These are phyloP conservation scores for Fusarium stilboides DNA, from an alignment of 2,329 filamentous ascomycete species.

Conservation along the genomic window DNA sequence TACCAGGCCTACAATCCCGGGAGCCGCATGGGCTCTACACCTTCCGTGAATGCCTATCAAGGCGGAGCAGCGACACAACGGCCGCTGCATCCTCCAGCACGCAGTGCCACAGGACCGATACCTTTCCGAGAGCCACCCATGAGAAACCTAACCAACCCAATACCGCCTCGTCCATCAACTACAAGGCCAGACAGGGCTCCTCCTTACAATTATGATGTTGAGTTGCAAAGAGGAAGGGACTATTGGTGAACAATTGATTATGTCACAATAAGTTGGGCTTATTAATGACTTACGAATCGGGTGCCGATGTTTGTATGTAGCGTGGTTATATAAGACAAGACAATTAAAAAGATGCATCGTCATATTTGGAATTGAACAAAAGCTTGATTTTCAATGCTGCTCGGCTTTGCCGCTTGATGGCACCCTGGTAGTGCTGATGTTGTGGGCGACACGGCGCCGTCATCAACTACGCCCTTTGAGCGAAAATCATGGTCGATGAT, in stretches of 20 bases:
- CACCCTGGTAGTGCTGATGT: slow-evolving; percentile 25
- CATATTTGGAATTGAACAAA: slow-evolving; percentile 1
- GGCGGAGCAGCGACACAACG: slow-evolving; percentile 42
- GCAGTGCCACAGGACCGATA: slow-evolving; percentile 60
- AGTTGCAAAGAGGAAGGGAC: slow-evolving; percentile 53
- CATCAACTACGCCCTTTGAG: slow-evolving; percentile 36
- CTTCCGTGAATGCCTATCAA: slow-evolving; percentile 49
- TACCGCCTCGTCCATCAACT: slow-evolving; percentile 51
- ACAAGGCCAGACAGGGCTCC: slow-evolving; percentile 45
- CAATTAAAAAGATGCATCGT: slow-evolving; percentile 5
- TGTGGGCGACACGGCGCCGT: slow-evolving; percentile 5
- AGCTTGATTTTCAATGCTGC: slow-evolving; percentile 6
- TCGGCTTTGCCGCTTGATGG: slow-evolving; percentile 1
- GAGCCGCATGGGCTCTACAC: slow-evolving; percentile 54
- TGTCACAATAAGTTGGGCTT: slow-evolving; percentile 8
- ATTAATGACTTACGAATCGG: slow-evolving; percentile 39
- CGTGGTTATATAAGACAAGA: slow-evolving; percentile 11
- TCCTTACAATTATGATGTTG: slow-evolving; percentile 55
- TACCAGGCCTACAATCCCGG: slow-evolving; percentile 54
- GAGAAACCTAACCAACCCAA: slow-evolving; percentile 63
- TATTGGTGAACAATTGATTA: slow-evolving; percentile 45
- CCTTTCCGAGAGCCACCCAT: slow-evolving; percentile 56
- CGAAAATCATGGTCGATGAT: slow-evolving; percentile 18
- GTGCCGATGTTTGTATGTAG: slow-evolving; percentile 7
- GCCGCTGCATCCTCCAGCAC: slow-evolving; percentile 48